These are phyloP conservation scores for Exophiala sp. DNA, from an alignment of 2,329 filamentous ascomycete species.

Conservation along the genomic window DNA sequence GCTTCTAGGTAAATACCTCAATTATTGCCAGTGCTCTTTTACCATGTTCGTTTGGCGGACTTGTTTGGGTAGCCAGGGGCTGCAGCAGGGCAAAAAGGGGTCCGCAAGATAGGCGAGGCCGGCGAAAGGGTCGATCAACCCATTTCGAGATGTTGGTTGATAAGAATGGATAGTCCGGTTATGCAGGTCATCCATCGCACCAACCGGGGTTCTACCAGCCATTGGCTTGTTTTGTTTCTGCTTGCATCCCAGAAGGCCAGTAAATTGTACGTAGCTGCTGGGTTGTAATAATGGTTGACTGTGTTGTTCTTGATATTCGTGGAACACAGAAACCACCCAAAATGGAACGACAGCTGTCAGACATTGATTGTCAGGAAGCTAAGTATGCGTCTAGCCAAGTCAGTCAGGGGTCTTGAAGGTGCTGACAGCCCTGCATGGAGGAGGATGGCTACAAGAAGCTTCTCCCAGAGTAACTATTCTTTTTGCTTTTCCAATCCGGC, in stretches of 20 bases:
- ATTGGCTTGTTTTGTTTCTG: constrained; percentile 14
- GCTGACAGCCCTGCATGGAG: neutral
- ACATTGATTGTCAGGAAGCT: constrained; percentile 1
- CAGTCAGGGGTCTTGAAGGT: constrained; percentile 1
- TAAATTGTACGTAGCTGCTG: too few relatives aligned
- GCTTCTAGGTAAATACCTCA: neutral
- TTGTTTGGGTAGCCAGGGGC: neutral
- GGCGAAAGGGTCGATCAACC: constrained; percentile 20
- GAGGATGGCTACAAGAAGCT: too few relatives aligned
- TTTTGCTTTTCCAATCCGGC: neutral
- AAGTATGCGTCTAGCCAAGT: constrained; percentile 3
- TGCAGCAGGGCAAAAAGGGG: constrained; percentile 2
- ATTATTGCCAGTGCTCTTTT: neutral
- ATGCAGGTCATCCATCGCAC: constrained; percentile 25
- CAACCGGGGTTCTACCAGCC: constrained; percentile 8
- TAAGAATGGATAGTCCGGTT: constrained; percentile 9
- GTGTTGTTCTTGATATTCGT: constrained; percentile 1
- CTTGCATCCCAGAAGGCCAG: constrained; percentile 2
- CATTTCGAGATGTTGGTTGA: constrained; percentile 5
- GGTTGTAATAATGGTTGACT: neutral
- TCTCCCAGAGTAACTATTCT: neutral
- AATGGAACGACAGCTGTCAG: constrained; percentile 7
- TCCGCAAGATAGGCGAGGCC: constrained; percentile 22
- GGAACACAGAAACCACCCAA: constrained; percentile 5
- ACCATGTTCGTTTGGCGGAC: neutral